Conservation (phyloP, 306 rosid genomes). For the Vicia faba region DNA sequence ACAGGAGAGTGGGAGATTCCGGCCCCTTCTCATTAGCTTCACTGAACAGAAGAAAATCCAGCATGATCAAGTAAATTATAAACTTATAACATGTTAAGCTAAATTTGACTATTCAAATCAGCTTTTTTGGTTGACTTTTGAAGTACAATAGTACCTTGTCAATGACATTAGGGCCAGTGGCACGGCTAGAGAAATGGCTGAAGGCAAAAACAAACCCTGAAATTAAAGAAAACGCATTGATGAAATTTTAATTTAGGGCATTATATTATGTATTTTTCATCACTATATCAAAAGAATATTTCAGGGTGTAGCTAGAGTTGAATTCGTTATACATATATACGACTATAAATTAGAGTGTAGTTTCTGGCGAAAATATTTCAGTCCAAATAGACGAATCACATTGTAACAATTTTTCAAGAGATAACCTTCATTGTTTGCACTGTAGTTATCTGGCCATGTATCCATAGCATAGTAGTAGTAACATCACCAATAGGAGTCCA, state of each 20-base stretch:
- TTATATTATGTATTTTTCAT: conserved; percentile 4
- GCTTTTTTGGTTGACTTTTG: conserved; percentile 28
- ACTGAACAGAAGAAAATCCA: conserved; percentile 50
- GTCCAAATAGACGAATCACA: conserved; percentile 12
- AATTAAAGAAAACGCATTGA: conserved; percentile 36
- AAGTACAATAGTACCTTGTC: conserved; percentile 60
- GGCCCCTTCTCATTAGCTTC: conserved; percentile 77
- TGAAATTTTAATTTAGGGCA: conserved; percentile 10
- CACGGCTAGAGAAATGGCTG: conserved; percentile 75
- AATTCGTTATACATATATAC: conserved; percentile 22
- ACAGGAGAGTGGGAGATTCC: conserved; percentile 56
- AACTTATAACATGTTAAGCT: conserved; percentile 21
- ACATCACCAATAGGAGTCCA: conserved; percentile 99
- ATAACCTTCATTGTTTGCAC: conserved; percentile 76
- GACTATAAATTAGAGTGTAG: conserved; percentile 5
- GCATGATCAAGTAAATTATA: conserved; percentile 25
- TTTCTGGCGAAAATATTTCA: conserved; percentile 1
- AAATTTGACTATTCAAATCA: conserved; percentile 28
- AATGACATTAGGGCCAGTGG: conserved; percentile 86
- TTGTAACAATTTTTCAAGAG: conserved; percentile 22
- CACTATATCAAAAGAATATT: not conserved
- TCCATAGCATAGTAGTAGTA: conserved; percentile 98
- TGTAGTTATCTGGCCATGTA: conserved; percentile 91
- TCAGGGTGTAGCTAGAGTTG: conserved; percentile 5
- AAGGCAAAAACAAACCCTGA: conserved; percentile 73